phyloP scores from a whole-genome alignment of 2,329 filamentous ascomycete species.

The Fusarium annulatum region DNA sequence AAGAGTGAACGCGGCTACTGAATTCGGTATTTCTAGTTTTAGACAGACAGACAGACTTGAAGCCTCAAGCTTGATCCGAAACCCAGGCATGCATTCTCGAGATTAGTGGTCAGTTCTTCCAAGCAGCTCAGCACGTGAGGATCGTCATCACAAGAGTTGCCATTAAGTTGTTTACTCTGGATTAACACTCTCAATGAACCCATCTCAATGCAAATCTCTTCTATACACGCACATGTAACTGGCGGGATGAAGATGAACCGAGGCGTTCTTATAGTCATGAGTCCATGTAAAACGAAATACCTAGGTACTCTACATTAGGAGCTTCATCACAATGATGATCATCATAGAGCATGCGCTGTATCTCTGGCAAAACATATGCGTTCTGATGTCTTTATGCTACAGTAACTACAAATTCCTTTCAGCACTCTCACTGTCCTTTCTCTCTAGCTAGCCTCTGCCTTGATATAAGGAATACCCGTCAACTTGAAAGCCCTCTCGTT shows the following conservation, averaged over 20 bases:
- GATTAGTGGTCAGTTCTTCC: too few species aligned
- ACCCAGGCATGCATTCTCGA: not conserved
- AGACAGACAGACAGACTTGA: not conserved
- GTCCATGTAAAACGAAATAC: too few species aligned
- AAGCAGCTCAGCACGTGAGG: too few species aligned
- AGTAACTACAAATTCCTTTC: not conserved
- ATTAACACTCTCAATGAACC: too few species aligned
- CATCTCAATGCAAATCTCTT: accelerated
- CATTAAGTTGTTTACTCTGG: too few species aligned
- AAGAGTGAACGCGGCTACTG: not conserved
- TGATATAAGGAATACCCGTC: constrained; percentile 41
- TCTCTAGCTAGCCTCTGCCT: not conserved
- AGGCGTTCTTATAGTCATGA: too few species aligned
- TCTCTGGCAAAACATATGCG: not conserved
- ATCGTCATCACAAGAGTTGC: too few species aligned
- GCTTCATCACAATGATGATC: not conserved
- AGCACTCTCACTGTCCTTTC: too few species aligned
- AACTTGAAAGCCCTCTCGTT: constrained; percentile 37
- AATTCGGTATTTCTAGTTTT: not conserved
- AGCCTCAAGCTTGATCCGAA: not conserved
- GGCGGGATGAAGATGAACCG: too few species aligned
- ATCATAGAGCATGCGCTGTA: not conserved
- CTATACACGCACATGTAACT: too few species aligned
- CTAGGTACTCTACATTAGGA: too few species aligned
- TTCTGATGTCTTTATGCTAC: not conserved